phyloP scores from a whole-genome alignment of 306 rosid genomes.

The Urtica urens region DNA sequence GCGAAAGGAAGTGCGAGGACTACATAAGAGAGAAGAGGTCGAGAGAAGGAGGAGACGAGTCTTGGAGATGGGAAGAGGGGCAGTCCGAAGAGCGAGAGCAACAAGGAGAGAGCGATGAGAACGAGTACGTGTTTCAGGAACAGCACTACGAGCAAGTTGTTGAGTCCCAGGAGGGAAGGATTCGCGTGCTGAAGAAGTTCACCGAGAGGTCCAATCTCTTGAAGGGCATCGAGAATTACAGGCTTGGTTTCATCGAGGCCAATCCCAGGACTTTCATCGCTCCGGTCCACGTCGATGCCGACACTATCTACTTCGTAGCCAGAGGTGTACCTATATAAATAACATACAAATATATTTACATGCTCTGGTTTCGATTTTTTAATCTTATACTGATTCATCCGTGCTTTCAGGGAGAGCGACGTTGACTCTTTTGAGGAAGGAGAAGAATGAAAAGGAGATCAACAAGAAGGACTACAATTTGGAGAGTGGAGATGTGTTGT shows the following conservation, averaged over 20 bases:
- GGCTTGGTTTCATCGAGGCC: constrained; percentile 38
- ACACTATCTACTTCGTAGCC: constrained; percentile 29
- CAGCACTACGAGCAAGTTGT: constrained; percentile 24
- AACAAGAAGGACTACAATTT: constrained; percentile 28
- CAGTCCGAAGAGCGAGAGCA: background rate
- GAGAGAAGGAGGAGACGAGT: constrained; percentile 18
- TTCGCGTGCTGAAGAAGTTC: constrained; percentile 35
- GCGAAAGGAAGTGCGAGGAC: constrained; percentile 28
- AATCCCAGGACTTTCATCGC: constrained; percentile 30
- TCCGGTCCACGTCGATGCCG: constrained; percentile 53
- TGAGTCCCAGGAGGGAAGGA: constrained; percentile 38
- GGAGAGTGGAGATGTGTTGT: constrained; percentile 42
- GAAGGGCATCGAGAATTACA: constrained; percentile 39
- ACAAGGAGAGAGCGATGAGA: constrained; percentile 21
- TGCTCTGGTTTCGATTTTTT: background rate
- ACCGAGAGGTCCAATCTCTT: constrained; percentile 35
- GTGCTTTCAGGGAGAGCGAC: constrained; percentile 37
- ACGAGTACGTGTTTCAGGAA: constrained; percentile 36
- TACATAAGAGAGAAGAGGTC: constrained; percentile 24
- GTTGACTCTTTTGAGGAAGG: constrained; percentile 32
- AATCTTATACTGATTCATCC: background rate
- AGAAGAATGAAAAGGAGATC: constrained; percentile 32
- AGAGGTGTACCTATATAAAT: constrained; percentile 21
- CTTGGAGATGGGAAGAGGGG: background rate
- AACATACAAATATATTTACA: background rate